Conservation (phyloP, 768 basidiomycete species). For the Termitomyces sp. region DNA sequence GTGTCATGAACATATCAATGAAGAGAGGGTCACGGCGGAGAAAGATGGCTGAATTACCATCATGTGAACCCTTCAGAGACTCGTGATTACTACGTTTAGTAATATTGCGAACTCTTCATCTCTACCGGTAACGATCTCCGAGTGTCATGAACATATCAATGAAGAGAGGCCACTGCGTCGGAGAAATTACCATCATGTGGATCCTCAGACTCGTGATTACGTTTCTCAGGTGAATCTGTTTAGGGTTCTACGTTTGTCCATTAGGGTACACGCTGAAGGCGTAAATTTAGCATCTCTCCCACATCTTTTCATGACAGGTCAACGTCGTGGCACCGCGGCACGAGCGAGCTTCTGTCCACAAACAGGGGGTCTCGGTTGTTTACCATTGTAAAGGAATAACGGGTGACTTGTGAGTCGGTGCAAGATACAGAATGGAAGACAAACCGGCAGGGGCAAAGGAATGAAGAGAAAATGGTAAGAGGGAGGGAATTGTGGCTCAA, state of each 20-base stretch:
- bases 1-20: neutral
- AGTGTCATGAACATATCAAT: neutral
- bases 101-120: neutral
- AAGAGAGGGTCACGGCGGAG: neutral
- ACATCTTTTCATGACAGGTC: conserved; percentile 81
- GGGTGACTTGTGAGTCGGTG: too few species aligned
- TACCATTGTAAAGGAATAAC: neutral
- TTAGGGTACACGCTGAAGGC: neutral
- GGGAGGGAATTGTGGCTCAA: too few species aligned
- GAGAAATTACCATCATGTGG: neutral
- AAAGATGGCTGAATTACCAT: neutral
- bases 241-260: neutral
- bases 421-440: too few species aligned
- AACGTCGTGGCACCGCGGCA: conserved; percentile 49
- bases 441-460: too few species aligned
- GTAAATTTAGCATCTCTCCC: conserved; percentile 54
- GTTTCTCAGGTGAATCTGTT: neutral
- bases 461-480: too few species aligned
- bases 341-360: conserved; percentile 89
- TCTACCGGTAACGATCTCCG: neutral
- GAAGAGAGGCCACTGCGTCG: neutral
- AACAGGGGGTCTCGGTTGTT: conserved; percentile 4
- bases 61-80: neutral
- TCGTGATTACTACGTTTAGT: neutral
- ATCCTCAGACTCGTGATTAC: neutral